A percentile compares a stretch with the other conserved stretches of the same genome.
phyloP scores from a whole-genome alignment of 179 eudicot genomes.

The Vitellaria paradoxa region DNA sequence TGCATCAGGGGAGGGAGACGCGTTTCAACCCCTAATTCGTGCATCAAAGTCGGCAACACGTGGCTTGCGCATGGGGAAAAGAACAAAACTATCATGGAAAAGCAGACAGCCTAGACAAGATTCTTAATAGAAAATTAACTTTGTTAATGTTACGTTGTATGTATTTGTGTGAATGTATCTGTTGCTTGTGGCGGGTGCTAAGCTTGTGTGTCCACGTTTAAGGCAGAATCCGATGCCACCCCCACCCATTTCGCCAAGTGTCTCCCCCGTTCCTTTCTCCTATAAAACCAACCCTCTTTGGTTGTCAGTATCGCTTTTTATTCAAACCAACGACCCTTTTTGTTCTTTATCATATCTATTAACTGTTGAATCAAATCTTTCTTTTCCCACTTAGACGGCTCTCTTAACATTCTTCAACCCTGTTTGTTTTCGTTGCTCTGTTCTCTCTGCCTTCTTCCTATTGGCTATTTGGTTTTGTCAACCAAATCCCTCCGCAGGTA shows the following conservation, averaged over 20 bases:
- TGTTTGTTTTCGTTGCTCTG: too few species aligned
- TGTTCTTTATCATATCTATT: too few species aligned
- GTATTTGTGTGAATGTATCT: neutral
- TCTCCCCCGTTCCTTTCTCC: slow-evolving; percentile 1
- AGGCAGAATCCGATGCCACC: slow-evolving; percentile 43
- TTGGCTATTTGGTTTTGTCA: too few species aligned
- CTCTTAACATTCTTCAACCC: too few species aligned
- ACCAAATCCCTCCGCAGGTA: too few species aligned
- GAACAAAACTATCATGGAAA: neutral
- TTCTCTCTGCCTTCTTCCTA: too few species aligned
- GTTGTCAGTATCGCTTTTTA: too few species aligned
- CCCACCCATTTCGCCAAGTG: slow-evolving; percentile 21
- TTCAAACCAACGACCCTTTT: too few species aligned
- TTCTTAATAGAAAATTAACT: too few species aligned
- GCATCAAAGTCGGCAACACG: slow-evolving; percentile 17
- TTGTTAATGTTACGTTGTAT: too few species aligned
- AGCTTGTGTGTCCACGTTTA: slow-evolving; percentile 36
- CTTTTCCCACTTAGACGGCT: too few species aligned
- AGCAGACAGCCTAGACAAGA: neutral
- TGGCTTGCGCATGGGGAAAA: slow-evolving; percentile 16
- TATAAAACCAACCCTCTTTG: neutral
- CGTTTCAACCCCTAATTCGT: slow-evolving; percentile 18
- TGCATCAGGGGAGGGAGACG: neutral
- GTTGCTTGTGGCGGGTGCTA: slow-evolving; percentile 41
- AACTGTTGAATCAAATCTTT: too few species aligned